Percentiles rank a stretch among this genome's conserved stretches.
phyloP scores from a whole-genome alignment of 2,329 filamentous ascomycete genomes.

The Ophiostoma australiae region DNA sequence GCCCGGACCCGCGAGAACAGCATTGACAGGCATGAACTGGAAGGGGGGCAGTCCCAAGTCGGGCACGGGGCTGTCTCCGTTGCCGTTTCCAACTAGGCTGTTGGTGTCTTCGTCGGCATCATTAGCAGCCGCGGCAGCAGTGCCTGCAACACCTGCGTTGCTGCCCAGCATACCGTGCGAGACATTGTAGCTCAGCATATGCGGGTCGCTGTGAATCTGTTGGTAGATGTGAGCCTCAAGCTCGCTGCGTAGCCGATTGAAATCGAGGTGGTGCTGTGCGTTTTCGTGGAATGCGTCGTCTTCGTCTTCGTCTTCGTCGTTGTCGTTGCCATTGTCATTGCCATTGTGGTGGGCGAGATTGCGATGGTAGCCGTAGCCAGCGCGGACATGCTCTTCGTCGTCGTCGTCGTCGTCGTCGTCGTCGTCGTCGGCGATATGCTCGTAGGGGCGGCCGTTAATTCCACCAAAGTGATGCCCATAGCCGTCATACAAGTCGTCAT shows the following conservation, averaged over 20 bases:
- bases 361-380: conserved; percentile 27
- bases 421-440: conserved; percentile 14
- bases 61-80: neutral
- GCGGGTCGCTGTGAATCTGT: neutral
- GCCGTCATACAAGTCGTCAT: conserved; percentile 27
- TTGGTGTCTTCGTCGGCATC: neutral
- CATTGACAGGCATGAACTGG: neutral
- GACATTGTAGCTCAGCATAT: neutral
- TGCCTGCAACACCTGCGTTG: neutral
- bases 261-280: conserved; percentile 7
- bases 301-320: neutral
- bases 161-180: too few relatives aligned
- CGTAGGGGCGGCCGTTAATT: neutral
- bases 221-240: neutral
- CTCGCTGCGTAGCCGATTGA: neutral
- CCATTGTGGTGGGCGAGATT: conserved; percentile 25
- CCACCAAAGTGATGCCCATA: neutral
- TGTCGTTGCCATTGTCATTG: neutral
- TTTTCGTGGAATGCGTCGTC: conserved; percentile 6
- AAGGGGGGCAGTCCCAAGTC: neutral
- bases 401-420: conserved; percentile 25
- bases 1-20: neutral
- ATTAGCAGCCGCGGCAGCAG: neutral
- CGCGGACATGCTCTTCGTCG: neutral
- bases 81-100: neutral